Evolutionary conservation across 257 asterid genomes (phyloP).

Genomic region (Scutellaria barbata): DNA sequence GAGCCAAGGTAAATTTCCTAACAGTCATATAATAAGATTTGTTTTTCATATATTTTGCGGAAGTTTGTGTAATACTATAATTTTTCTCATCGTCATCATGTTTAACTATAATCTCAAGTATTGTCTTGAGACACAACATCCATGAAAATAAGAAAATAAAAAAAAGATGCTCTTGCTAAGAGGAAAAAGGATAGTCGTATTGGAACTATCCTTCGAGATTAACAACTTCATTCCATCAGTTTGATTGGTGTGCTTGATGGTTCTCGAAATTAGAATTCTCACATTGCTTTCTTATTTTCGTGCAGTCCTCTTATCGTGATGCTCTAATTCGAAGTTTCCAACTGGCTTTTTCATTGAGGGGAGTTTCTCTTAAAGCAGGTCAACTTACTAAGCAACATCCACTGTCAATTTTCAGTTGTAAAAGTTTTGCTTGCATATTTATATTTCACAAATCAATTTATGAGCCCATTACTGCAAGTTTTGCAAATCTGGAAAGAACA

Average conservation of each 20-base stretch:
- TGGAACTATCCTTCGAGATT: background rate
- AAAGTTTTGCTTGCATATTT: conserved; percentile 20
- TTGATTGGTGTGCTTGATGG: conserved; percentile 9
- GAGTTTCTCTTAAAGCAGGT: conserved; percentile 68
- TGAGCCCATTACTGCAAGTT: background rate
- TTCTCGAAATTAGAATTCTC: conserved; percentile 8
- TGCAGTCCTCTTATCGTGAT: conserved; percentile 80
- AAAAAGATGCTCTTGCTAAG: background rate
- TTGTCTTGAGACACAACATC: background rate
- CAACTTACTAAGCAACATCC: conserved; percentile 22
- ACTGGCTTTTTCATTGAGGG: conserved; percentile 81
- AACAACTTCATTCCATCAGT: background rate
- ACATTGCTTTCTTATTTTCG: conserved; percentile 13
- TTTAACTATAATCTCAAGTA: background rate
- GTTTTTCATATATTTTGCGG: background rate
- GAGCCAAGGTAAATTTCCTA: conserved; percentile 73
- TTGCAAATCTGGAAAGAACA: background rate
- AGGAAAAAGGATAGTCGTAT: too few relatives aligned
- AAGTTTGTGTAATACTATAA: background rate
- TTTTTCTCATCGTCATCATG: background rate
- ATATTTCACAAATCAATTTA: conserved; percentile 2
- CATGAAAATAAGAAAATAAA: too few relatives aligned
- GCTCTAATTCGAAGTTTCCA: conserved; percentile 79
- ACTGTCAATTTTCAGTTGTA: background rate
- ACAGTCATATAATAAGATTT: background rate